Base-by-base conservation (phyloP, 1,139 yeast species). In the Lizanozyma gosingica region DNA sequence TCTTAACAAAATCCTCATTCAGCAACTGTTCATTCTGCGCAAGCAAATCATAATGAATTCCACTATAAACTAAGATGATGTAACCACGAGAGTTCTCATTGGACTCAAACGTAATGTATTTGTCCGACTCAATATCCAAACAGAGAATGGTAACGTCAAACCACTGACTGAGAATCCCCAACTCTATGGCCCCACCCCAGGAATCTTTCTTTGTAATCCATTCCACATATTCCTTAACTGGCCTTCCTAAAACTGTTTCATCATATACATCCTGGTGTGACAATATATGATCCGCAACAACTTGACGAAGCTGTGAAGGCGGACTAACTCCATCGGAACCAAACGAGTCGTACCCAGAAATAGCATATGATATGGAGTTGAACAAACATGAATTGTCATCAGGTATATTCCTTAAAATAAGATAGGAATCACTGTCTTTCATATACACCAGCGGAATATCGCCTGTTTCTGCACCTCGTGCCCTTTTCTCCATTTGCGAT, bases 101-200 rank as follows among this genome's bases (percentile, higher is more conserved):
- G 60, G 71, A 47, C 64, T 78, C 65, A 43, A 83, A 83, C 38
- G 65, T 65, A 48, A 83, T 83, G 37, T 74, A 58, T 36, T 77
- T 66, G 2, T 78, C 76, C 50, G 79, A 80, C 50, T 80, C 84
- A 17, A 84, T 76, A 51, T 84, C 94, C 34, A 83, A 59, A 18
- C 87, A 80, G 43, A 72, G 66, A 34, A 84, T 78, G 3, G 76
- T 67, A 4, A 82, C 57, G 2, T 65, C 62, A 39, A 82, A 67
- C 51, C 73, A 67, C 29, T 70, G 65, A 1, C 87, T 73, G 32
- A 85, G 57, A 8, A 85, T 80, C 14, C 80, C 78, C 42, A 84
- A 61, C 55, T 84, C 95, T 36, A 85, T 83, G 3, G 88, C 94
- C 4, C 95, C 95, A 15, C 95, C 95, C 95, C 94, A 84, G 17